Evolutionary conservation across 176 grass and related monocot genomes (phyloP), one percentile per base, ranked within the genome.

Genomic region (Cenchrus purpureus): DNA sequence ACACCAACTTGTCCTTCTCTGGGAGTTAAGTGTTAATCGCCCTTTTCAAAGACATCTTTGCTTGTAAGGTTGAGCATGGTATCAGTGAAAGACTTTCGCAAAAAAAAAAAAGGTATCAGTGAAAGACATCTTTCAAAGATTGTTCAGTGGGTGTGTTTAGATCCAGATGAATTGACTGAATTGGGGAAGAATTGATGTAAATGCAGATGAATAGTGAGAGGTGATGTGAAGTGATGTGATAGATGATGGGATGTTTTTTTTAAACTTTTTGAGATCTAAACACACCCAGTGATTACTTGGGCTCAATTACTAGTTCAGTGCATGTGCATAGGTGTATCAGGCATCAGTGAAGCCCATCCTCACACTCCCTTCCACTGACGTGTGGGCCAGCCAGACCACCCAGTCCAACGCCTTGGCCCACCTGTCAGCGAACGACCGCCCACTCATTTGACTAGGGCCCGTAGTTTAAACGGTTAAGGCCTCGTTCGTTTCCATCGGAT

Each of bases 11-110:
- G 32, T 52, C 76, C 68, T 68, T 58, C 55, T 45, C 61, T 17
- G 15, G 29, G 45, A 46, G 82, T 42, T 49, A 34, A 65, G 34
- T 42, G 78, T 31, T 59, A 50, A 58, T 46, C 37, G 13, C 29
- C 45, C 13, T 63, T 63, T 76, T 45, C 6, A 22, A 77, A 43
- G 19, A 29, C 73, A 83, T 53, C 64, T 88, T 90, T 82, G 88
- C 57, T 71, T 86, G 88, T 31, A 57, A 22, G 15, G 65, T 28
- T 65, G 64, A 79, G 8, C 88, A 65, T 90, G 56, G 88, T 78
- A 82, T 82, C 78, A 12, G 0, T 25, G 45, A 73, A 69, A 62
- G 57, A 25, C 25, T 25, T 25, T 25, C 25, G 25, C 25, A 25
- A 25, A 25, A 25, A 25, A 25, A 25, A 25, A 25, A 25, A 25